Conservation (phyloP, 306 rosid species). For the Citrullus colocynthis region DNA sequence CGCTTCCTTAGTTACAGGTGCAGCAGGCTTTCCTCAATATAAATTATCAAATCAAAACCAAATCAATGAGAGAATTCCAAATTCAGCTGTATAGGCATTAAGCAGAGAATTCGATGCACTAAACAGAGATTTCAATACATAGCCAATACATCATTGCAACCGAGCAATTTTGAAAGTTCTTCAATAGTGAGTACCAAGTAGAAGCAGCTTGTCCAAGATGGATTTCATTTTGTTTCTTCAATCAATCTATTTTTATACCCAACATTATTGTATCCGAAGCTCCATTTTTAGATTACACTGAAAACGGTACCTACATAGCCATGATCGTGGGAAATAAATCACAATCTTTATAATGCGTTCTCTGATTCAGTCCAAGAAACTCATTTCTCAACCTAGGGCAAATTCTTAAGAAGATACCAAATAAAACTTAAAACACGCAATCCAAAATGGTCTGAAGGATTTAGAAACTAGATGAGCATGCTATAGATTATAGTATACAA, state of each 20-base stretch:
- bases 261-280: not conserved
- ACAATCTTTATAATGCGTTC: not conserved
- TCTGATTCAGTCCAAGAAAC: not conserved
- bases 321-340: not conserved
- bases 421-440: not conserved
- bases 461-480: not conserved
- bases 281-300: not conserved
- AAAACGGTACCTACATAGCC: not conserved
- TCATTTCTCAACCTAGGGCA: not conserved
- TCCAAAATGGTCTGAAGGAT: not conserved
- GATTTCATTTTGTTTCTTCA: not conserved
- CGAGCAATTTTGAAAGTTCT: not conserved
- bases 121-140: not conserved
- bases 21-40: slow-evolving; percentile 35
- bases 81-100: not conserved
- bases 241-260: not conserved
- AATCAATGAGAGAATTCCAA: not conserved
- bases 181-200: not conserved
- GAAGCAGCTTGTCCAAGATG: not conserved
- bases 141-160: not conserved
- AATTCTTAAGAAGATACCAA: not conserved
- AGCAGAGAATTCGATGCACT: too few relatives aligned
- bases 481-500: not conserved
- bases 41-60: slow-evolving; percentile 7
- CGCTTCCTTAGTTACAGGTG: slow-evolving; percentile 57